Percentiles rank a stretch among this genome's conserved stretches.
Evolutionary conservation across 768 basidiomycete species (phyloP).

Genomic region (Dacryopinax primogenitus): DNA sequence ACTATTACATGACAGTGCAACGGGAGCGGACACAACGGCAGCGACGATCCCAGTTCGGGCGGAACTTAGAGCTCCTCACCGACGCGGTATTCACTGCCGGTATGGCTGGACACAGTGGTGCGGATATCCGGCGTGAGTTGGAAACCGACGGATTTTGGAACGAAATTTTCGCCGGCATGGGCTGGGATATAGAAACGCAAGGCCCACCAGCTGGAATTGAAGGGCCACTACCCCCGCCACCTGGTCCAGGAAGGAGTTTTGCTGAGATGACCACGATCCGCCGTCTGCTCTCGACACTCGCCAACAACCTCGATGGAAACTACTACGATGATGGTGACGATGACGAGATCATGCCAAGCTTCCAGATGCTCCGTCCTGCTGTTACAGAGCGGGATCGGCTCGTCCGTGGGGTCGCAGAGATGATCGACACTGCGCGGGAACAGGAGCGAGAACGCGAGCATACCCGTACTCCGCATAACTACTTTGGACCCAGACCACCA

Average conservation of each 20-base stretch:
- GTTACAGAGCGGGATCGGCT: background rate
- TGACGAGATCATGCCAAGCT: background rate
- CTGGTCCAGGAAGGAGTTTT: background rate
- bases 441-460: background rate
- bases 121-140: background rate
- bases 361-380: background rate
- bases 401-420: no score
- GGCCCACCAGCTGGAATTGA: background rate
- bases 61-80: background rate
- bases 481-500: background rate
- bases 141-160: background rate
- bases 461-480: background rate
- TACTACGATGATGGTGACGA: background rate
- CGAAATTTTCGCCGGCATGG: background rate
- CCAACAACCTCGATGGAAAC: background rate
- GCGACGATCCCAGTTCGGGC: slow-evolving; percentile 1
- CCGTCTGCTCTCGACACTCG: background rate
- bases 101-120: background rate
- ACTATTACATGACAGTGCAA: slow-evolving; percentile 4
- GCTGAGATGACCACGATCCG: background rate
- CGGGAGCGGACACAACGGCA: background rate
- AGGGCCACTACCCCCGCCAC: background rate
- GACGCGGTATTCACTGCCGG: slow-evolving; percentile 1
- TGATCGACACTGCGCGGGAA: no score
- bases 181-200: background rate